A percentile compares a stretch with the other conserved stretches of the same genome.
Evolutionary conservation across 2,329 filamentous ascomycete species (phyloP).

Genomic region (Alternaria alternata): DNA sequence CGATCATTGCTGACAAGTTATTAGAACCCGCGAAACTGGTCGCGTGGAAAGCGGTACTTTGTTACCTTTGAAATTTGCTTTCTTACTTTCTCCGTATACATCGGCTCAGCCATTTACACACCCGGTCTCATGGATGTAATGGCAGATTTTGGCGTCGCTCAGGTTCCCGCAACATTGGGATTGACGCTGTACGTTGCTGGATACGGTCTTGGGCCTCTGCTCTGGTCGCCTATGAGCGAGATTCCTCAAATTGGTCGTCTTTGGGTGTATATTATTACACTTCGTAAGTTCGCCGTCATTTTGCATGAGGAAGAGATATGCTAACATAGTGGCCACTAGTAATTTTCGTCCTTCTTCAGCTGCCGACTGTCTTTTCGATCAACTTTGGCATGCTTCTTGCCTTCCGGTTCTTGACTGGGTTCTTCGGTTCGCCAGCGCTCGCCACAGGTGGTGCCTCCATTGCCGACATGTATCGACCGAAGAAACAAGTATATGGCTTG

Average conservation of each 20-base stretch:
- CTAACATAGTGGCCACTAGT: conserved; percentile 23
- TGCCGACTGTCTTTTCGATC: conserved; percentile 55
- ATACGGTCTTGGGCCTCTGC: conserved; percentile 45
- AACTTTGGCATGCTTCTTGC: conserved; percentile 62
- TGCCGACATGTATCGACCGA: conserved; percentile 55
- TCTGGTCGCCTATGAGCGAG: conserved; percentile 57
- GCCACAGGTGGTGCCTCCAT: conserved; percentile 58
- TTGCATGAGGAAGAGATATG: background rate
- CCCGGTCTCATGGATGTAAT: conserved; percentile 57
- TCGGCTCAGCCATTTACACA: conserved; percentile 61
- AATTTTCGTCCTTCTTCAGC: conserved; percentile 59
- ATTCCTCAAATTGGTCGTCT: conserved; percentile 58
- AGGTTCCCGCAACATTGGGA: conserved; percentile 57
- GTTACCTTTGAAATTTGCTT: conserved; percentile 59
- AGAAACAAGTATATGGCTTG: conserved; percentile 52
- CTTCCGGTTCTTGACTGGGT: conserved; percentile 60
- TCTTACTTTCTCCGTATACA: conserved; percentile 62
- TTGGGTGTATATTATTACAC: conserved; percentile 39
- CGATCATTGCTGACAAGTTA: background rate
- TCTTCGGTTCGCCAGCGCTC: conserved; percentile 57
- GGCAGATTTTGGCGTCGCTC: conserved; percentile 60
- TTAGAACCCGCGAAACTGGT: conserved; percentile 60
- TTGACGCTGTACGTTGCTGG: conserved; percentile 48
- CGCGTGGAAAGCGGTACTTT: conserved; percentile 52
- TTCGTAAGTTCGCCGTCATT: conserved; percentile 16